Conservation (phyloP, 345 rosid genomes). For the Linum trigynum region DNA sequence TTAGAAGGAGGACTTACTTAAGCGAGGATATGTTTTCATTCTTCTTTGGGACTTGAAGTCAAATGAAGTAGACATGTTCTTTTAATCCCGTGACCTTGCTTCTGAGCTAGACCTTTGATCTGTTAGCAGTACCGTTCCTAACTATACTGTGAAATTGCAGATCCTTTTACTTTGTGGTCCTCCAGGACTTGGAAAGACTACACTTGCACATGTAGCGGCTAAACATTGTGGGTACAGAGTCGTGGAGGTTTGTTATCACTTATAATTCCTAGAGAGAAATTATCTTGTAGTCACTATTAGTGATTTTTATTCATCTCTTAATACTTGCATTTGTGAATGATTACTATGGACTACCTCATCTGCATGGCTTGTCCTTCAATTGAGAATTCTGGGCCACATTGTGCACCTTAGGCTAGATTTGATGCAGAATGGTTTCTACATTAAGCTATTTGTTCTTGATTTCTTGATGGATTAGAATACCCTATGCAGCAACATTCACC, state of each 20-base stretch:
- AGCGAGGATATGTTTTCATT: too few species aligned
- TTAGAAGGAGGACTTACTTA: constrained; percentile 3
- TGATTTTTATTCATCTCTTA: neutral
- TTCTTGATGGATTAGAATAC: neutral
- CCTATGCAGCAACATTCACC: too few species aligned
- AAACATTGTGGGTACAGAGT: constrained; percentile 95
- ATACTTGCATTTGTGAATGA: neutral
- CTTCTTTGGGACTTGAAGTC: too few species aligned
- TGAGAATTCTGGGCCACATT: too few species aligned
- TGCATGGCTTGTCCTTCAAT: too few species aligned
- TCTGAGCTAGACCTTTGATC: too few species aligned
- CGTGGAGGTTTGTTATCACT: constrained; percentile 65
- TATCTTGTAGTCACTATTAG: neutral
- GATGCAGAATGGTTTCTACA: too few species aligned
- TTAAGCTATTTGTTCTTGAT: neutral
- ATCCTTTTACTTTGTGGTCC: constrained; percentile 93
- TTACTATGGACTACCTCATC: too few species aligned
- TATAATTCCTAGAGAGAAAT: constrained; percentile 12
- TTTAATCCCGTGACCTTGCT: neutral
- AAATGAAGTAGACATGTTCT: neutral
- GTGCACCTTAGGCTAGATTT: too few species aligned
- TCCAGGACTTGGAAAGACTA: constrained; percentile 99
- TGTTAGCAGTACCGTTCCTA: neutral
- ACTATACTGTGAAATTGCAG: constrained; percentile 34
- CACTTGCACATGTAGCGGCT: constrained; percentile 95